These are phyloP conservation scores for Tetradesmus lagerheimii DNA, from an alignment of 139 green algal genomes.

Conservation along the genomic window DNA sequence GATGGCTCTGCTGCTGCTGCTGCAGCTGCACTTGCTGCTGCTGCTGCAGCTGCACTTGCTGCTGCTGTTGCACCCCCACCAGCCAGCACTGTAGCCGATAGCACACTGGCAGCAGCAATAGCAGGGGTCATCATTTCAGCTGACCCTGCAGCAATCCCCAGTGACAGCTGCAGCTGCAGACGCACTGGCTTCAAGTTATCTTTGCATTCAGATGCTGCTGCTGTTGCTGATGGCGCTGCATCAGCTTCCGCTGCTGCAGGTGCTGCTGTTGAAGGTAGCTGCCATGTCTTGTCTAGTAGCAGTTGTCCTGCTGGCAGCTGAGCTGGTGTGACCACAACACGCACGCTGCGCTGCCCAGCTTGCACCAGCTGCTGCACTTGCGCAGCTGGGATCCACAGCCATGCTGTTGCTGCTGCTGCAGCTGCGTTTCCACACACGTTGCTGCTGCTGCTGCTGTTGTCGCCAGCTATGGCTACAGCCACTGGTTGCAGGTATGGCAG, in stretches of 20 bases:
- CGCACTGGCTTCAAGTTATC: not conserved
- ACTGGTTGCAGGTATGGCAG: not conserved
- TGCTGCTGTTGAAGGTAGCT: not conserved
- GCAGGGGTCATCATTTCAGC: not conserved
- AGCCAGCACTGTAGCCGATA: not conserved
- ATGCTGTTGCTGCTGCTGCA: not conserved
- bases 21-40: not conserved
- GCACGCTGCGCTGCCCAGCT: not conserved
- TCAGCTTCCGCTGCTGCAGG: not conserved
- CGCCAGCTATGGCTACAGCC: not conserved
- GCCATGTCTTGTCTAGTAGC: not conserved
- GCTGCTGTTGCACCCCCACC: not conserved
- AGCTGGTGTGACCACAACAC: not conserved
- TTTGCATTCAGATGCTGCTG: too few relatives aligned
- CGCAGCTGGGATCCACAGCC: not conserved
- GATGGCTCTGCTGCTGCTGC: not conserved
- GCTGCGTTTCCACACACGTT: too few relatives aligned
- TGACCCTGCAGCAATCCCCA: not conserved
- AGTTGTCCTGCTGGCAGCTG: not conserved
- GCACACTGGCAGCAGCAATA: not conserved
- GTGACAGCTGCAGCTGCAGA: not conserved
- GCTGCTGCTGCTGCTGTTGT: not conserved
- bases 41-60: not conserved
- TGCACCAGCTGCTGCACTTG: not conserved
- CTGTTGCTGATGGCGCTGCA: too few relatives aligned